Conservation (phyloP, 2,329 filamentous ascomycete genomes). For the Paecilomyces formosus region DNA sequence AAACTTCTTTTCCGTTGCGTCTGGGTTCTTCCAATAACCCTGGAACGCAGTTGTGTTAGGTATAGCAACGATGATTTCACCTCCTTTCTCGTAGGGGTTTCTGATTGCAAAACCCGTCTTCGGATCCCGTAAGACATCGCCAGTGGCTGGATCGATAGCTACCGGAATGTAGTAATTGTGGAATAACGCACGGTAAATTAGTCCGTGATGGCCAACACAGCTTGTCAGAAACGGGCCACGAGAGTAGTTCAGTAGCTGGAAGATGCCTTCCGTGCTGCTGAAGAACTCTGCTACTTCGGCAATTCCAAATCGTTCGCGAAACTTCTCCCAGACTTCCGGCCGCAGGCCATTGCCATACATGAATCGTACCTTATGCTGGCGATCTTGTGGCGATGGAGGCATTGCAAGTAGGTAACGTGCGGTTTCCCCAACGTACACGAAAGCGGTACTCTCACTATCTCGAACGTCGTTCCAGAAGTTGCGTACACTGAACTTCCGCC, state of each 20-base stretch:
- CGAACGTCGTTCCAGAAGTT: slow-evolving; percentile 67
- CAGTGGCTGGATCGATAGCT: slow-evolving; percentile 59
- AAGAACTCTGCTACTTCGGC: slow-evolving; percentile 64
- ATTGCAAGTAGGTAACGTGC: slow-evolving; percentile 65
- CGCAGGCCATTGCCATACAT: slow-evolving; percentile 43
- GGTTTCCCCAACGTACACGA: slow-evolving; percentile 73
- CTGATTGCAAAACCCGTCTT: slow-evolving; percentile 61
- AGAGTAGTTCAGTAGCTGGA: slow-evolving; percentile 54
- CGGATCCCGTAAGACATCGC: slow-evolving; percentile 58
- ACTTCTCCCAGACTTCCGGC: slow-evolving; percentile 61
- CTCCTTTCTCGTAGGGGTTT: slow-evolving; percentile 58
- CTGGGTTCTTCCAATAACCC: slow-evolving; percentile 63
- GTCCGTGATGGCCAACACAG: slow-evolving; percentile 64
- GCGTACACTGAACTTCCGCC: slow-evolving; percentile 54
- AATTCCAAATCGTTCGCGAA: slow-evolving; percentile 36
- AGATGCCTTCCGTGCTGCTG: slow-evolving; percentile 66
- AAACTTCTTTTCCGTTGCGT: slow-evolving; percentile 61
- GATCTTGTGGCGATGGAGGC: slow-evolving; percentile 43
- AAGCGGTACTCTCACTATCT: slow-evolving; percentile 59
- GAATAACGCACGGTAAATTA: slow-evolving; percentile 47
- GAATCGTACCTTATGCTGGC: slow-evolving; percentile 37
- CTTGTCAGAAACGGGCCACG: slow-evolving; percentile 56
- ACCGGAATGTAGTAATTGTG: slow-evolving; percentile 58
- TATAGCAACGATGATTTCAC: slow-evolving; percentile 66
- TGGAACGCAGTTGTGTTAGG: slow-evolving; percentile 53